phyloP scores from a whole-genome alignment of 1,139 yeast genomes.

The Saccharomycopsis hybrid region DNA sequence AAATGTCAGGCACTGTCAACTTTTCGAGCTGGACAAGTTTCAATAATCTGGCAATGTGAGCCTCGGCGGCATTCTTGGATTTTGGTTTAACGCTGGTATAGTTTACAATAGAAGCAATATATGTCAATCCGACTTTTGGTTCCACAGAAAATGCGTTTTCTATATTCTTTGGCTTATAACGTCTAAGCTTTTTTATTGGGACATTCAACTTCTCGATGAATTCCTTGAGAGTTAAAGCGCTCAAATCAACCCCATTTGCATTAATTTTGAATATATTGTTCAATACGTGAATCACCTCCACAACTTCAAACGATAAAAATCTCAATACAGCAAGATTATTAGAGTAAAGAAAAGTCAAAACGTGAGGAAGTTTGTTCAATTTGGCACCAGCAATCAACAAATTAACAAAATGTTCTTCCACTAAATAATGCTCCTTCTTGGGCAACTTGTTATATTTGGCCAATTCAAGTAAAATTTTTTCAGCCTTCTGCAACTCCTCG shows the following conservation, averaged over 20 bases:
- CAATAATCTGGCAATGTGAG: slow-evolving; percentile 7
- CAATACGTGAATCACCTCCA: slow-evolving; percentile 9
- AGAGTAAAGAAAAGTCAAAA: slow-evolving; percentile 23
- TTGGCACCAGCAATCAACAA: slow-evolving; percentile 28
- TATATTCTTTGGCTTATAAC: background rate
- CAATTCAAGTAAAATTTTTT: slow-evolving; percentile 22
- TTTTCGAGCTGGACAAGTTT: slow-evolving; percentile 5
- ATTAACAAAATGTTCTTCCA: slow-evolving; percentile 28
- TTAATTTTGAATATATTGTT: slow-evolving; percentile 13
- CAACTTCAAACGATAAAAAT: slow-evolving; percentile 1
- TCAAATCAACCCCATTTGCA: background rate
- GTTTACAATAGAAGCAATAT: slow-evolving; percentile 12
- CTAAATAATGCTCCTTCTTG: slow-evolving; percentile 26
- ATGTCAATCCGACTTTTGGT: slow-evolving; percentile 12
- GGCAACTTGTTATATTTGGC: slow-evolving; percentile 27
- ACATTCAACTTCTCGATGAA: slow-evolving; percentile 9
- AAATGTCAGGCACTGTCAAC: background rate
- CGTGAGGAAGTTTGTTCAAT: slow-evolving; percentile 25
- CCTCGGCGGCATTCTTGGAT: slow-evolving; percentile 4
- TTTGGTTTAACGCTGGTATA: slow-evolving; percentile 7
- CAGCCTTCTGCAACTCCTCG: slow-evolving; percentile 29
- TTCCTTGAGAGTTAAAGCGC: slow-evolving; percentile 1
- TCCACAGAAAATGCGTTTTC: background rate
- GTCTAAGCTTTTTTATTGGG: slow-evolving; percentile 13
- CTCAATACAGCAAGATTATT: slow-evolving; percentile 12